phyloP scores from a whole-genome alignment of 1,284 basidiomycete species.

The Chalciporus sp. region DNA sequence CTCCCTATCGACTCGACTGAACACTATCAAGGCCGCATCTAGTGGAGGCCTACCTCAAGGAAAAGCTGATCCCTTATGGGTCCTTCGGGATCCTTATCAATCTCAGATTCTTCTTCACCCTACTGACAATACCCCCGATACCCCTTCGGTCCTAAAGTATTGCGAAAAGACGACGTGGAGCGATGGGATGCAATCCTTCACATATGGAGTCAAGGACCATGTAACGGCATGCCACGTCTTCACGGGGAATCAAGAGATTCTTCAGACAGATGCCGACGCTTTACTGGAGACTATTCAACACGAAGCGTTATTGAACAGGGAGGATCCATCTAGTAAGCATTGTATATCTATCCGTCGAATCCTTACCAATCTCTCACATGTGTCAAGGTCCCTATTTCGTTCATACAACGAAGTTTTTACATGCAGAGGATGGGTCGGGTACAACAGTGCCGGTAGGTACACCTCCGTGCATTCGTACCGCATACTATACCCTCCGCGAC shows the following conservation, averaged over 20 bases:
- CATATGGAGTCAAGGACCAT: slow-evolving; percentile 27
- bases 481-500: slow-evolving; percentile 28
- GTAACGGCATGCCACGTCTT: slow-evolving; percentile 39
- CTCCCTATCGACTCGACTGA: slow-evolving; percentile 13
- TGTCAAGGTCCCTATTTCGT: slow-evolving; percentile 36
- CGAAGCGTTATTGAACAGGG: slow-evolving; percentile 32
- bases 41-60: slow-evolving; percentile 14
- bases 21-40: slow-evolving; percentile 13
- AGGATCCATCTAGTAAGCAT: slow-evolving; percentile 28
- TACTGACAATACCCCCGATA: slow-evolving; percentile 25
- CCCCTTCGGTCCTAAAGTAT: slow-evolving; percentile 24
- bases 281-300: slow-evolving; percentile 38
- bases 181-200: slow-evolving; percentile 36
- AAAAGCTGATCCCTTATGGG: slow-evolving; percentile 22
- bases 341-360: neutral
- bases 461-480: slow-evolving; percentile 30
- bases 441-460: slow-evolving; percentile 25
- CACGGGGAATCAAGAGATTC: slow-evolving; percentile 38
- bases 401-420: slow-evolving; percentile 19
- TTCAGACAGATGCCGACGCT: slow-evolving; percentile 34
- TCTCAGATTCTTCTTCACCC: slow-evolving; percentile 32
- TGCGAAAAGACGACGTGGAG: slow-evolving; percentile 19
- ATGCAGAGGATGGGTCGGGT: slow-evolving; percentile 11
- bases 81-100: slow-evolving; percentile 34
- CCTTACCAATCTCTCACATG: slow-evolving; percentile 2